A percentile compares a stretch with the other conserved stretches of the same genome.
Conservation (phyloP, 495 filamentous ascomycete genomes). For the Aspergillus baeticus region DNA sequence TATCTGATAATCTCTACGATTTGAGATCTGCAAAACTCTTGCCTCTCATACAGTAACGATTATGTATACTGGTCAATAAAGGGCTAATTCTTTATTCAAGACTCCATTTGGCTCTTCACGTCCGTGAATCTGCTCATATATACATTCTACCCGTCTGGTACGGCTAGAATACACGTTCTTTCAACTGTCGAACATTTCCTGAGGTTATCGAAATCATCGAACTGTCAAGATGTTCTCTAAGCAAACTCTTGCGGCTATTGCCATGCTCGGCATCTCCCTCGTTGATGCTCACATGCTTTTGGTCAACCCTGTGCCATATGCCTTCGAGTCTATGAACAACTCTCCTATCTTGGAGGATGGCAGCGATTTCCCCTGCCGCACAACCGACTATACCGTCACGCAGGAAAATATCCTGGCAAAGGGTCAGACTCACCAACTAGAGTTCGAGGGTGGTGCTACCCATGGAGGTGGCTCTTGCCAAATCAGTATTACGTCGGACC, state of each 20-base stretch:
- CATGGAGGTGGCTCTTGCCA: conserved; percentile 93
- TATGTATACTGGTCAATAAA: background rate
- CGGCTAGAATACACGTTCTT: conserved; percentile 30
- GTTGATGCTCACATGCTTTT: conserved; percentile 68
- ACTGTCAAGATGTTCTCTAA: conserved; percentile 42
- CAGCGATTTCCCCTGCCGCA: conserved; percentile 79
- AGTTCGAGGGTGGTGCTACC: conserved; percentile 53
- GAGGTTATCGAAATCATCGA: conserved; percentile 13
- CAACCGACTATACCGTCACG: conserved; percentile 25
- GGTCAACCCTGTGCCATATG: conserved; percentile 65
- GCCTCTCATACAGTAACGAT: background rate
- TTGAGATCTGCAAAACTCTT: background rate
- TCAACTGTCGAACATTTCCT: conserved; percentile 27
- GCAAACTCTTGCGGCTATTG: conserved; percentile 32
- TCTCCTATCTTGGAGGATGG: conserved; percentile 60
- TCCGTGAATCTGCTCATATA: conserved; percentile 22
- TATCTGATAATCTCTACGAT: background rate
- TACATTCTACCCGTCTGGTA: conserved; percentile 42
- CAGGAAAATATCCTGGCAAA: conserved; percentile 31
- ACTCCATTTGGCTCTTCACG: conserved; percentile 5
- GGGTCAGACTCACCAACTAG: conserved; percentile 28
- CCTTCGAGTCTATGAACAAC: conserved; percentile 48
- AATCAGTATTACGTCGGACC: conserved; percentile 75
- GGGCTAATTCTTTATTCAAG: background rate
- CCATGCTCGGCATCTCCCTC: conserved; percentile 49